Evolutionary conservation across 108 stramenopile species (phyloP).

Genomic region (Pinguiococcus pyrenoidosus): DNA sequence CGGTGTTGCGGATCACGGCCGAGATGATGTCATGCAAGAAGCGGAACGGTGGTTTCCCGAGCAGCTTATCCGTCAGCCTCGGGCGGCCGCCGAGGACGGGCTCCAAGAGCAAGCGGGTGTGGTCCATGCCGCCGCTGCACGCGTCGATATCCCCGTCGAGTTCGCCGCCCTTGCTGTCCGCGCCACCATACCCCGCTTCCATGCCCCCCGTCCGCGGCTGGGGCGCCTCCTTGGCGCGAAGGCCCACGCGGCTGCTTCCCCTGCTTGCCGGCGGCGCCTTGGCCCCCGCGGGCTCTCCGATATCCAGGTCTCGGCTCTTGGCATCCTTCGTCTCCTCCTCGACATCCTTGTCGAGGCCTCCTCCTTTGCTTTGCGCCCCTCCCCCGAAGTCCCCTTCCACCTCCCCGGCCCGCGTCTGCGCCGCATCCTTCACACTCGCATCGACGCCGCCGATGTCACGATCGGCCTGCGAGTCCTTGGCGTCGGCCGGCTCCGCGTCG

Average conservation of each 20-base stretch:
- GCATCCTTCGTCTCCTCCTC: constrained; percentile 2
- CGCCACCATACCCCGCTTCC: constrained; percentile 4
- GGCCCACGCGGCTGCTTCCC: background rate
- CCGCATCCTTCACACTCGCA: constrained; percentile 10
- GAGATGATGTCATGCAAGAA: constrained; percentile 61
- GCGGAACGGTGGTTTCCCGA: constrained; percentile 40
- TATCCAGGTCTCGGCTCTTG: constrained; percentile 14
- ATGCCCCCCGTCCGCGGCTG: constrained; percentile 1
- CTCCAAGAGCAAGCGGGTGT: constrained; percentile 14
- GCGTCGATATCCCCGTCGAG: constrained; percentile 29
- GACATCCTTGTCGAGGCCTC: constrained; percentile 14
- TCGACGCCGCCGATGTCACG: constrained; percentile 9
- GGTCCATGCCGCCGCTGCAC: constrained; percentile 31
- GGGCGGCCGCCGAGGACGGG: constrained; percentile 19
- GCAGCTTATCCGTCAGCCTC: constrained; percentile 30
- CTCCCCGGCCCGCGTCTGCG: too few relatives aligned
- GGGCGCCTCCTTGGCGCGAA: background rate
- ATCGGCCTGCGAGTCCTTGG: constrained; percentile 11
- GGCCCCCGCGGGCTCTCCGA: background rate
- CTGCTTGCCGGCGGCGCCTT: too few relatives aligned
- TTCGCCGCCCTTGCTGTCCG: constrained; percentile 3
- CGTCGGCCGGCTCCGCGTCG: constrained; percentile 13
- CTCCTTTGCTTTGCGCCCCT: too few relatives aligned
- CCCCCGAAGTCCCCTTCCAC: too few relatives aligned
- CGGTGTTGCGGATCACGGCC: constrained; percentile 34